Percentiles rank a stretch among this genome's conserved stretches.
These are phyloP conservation scores for Loxodes magnus DNA, from an alignment of 73 alveolate species.

Conservation along the genomic window DNA sequence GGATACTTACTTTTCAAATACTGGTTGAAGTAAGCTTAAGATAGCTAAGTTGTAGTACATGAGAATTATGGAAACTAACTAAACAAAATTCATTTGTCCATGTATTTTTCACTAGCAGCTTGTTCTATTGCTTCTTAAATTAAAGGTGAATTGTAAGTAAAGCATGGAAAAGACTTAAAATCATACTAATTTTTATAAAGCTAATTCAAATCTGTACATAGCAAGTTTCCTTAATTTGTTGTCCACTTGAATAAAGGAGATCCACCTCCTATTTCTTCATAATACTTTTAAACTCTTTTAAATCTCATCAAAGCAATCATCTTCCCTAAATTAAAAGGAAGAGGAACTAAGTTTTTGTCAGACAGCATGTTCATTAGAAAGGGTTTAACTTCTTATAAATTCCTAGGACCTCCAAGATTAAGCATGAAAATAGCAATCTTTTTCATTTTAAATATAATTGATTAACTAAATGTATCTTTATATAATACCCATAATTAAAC, in stretches of 20 bases:
- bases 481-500: too few relatives aligned
- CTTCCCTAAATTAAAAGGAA: constrained; percentile 11
- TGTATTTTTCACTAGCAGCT: constrained; percentile 28
- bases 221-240: constrained; percentile 30
- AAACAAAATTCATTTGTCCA: constrained; percentile 33
- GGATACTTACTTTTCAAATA: too few relatives aligned
- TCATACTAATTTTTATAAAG: constrained; percentile 28
- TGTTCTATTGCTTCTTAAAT: constrained; percentile 31
- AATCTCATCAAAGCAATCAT: constrained; percentile 11
- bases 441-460: too few relatives aligned
- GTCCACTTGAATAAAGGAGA: constrained; percentile 60
- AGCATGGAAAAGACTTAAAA: constrained; percentile 38
- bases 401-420: constrained; percentile 35
- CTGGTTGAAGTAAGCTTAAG: constrained; percentile 23
- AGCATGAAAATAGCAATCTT: constrained; percentile 21
- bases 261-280: constrained; percentile 45
- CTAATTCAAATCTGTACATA: constrained; percentile 21
- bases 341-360: constrained; percentile 5
- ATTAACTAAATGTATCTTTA: too few relatives aligned
- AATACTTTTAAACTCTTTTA: constrained; percentile 9
- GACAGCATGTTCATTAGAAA: constrained; percentile 26
- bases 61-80: constrained; percentile 53
- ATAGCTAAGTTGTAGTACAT: constrained; percentile 50
- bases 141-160: constrained; percentile 44
- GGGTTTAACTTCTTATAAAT: constrained; percentile 17